phyloP scores from a whole-genome alignment of 73 alveolate genomes.

The Effrenium voratum region DNA sequence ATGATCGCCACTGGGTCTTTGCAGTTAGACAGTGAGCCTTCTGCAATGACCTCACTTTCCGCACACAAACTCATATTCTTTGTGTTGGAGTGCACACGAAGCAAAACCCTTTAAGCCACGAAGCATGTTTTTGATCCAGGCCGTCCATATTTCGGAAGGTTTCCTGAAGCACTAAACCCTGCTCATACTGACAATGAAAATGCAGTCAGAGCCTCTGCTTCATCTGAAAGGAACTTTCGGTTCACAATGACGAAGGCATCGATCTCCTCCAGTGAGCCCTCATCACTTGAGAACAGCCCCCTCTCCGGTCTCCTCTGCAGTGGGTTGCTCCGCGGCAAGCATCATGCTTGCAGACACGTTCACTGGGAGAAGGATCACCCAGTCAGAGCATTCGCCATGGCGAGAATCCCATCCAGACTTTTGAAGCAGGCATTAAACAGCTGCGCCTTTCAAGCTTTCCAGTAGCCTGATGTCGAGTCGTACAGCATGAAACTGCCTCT shows the following conservation, averaged over 20 bases:
- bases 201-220: slow-evolving; percentile 21
- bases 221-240: slow-evolving; percentile 40
- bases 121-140: slow-evolving; percentile 17
- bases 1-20: slow-evolving; percentile 49
- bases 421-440: too few relatives aligned
- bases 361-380: too few relatives aligned
- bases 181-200: neutral
- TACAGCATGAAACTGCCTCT: too few relatives aligned
- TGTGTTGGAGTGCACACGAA: neutral
- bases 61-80: neutral
- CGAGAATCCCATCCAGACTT: too few relatives aligned
- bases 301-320: too few relatives aligned
- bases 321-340: too few relatives aligned
- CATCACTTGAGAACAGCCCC: too few relatives aligned
- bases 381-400: too few relatives aligned
- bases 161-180: neutral
- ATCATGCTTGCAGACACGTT: too few relatives aligned
- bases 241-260: slow-evolving; percentile 49
- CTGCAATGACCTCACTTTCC: slow-evolving; percentile 31
- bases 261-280: slow-evolving; percentile 4
- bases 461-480: too few relatives aligned
- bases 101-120: neutral
- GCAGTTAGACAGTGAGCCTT: slow-evolving; percentile 81
- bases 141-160: slow-evolving; percentile 38
- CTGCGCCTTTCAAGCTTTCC: too few relatives aligned